Percentiles rank a stretch among this genome's conserved stretches.
These are phyloP conservation scores for Incumbomyces delicatus DNA, from an alignment of 2,329 filamentous ascomycete species.

Conservation along the genomic window DNA sequence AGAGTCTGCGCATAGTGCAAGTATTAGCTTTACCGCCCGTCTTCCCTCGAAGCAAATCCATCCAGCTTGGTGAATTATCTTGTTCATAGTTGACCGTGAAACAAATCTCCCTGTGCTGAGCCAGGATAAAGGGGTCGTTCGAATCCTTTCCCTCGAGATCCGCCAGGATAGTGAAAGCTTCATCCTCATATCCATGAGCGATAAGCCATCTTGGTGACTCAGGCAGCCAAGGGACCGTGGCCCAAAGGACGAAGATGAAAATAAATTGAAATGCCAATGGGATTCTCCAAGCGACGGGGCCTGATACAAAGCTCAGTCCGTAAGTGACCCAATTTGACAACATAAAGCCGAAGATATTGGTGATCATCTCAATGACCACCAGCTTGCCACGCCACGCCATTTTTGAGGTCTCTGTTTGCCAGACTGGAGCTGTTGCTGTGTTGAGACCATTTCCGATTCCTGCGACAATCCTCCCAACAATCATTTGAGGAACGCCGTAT, in stretches of 20 bases:
- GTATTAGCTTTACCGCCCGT: conserved; percentile 37
- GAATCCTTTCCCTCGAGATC: conserved; percentile 38
- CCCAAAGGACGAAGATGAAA: conserved; percentile 39
- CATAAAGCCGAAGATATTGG: conserved; percentile 42
- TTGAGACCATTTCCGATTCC: conserved; percentile 45
- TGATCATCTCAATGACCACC: conserved; percentile 40
- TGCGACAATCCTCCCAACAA: conserved; percentile 37
- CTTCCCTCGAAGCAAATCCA: conserved; percentile 40
- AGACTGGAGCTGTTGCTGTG: conserved; percentile 41
- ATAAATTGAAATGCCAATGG: conserved; percentile 42
- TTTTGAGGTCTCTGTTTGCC: conserved; percentile 43
- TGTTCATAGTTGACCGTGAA: conserved; percentile 41
- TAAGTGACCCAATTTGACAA: conserved; percentile 45
- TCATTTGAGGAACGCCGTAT: conserved; percentile 40
- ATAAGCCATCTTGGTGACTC: conserved; percentile 41
- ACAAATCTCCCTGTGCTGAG: conserved; percentile 38
- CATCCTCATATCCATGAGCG: conserved; percentile 32
- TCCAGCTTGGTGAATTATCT: conserved; percentile 42
- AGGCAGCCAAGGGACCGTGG: conserved; percentile 39
- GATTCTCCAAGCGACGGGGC: conserved; percentile 36
- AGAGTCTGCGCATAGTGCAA: conserved; percentile 40
- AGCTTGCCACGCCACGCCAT: conserved; percentile 36
- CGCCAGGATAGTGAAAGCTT: conserved; percentile 41
- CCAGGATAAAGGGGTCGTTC: conserved; percentile 37
- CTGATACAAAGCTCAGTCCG: conserved; percentile 38